Base-by-base conservation (phyloP, 2,329 filamentous ascomycete genomes). In the Graphilbum fragrans region DNA sequence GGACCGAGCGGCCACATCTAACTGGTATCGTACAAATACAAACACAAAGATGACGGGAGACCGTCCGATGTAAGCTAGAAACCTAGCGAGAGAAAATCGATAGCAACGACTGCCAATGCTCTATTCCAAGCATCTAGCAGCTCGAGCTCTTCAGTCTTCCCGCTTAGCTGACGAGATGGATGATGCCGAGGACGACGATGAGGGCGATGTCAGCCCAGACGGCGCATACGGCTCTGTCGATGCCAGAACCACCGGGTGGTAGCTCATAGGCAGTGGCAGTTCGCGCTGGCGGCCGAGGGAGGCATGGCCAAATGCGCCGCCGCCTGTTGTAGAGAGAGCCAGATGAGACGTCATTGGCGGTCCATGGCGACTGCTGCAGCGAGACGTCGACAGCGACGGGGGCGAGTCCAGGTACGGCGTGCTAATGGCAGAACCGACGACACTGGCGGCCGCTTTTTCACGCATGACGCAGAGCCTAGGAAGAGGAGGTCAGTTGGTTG, bases 381-480 rank as follows among this genome's bases (percentile, higher is more conserved):
- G 31, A 14, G 5, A 12, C 3, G 25, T 17, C 16, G 12, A 25
- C 5, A 19, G 20, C 10, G 35, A 34, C 3, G 25, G 36, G 5
- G 40, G 40, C 27, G 41, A 44, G 39, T 44, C 37, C 16, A 25
- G 43, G 35, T 47, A 49, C 18, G 41, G 39, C 17, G 29, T 39
- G 21, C 17, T 37, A n/a, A 41, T n/a, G 22, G 43, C 47, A 2
- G 45, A 44, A 33, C 47, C 47, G 19, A 47, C 35, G 22, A 49
- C 38, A 40, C 47, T 47, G 25, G 49, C 49, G 3, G 41, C 45
- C 6, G 47, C 49, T 41, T 49, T 48, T 39, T 51, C 49, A 8
- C 48, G 48, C 19, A 50, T 42, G 18, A 45, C 34, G n/a, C 37
- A 27, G 9, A 50, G 45, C n/a, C 42, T 46, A 31, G 3, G 6